A percentile compares a stretch with the other conserved stretches of the same genome.
Evolutionary conservation across 2,329 filamentous ascomycete genomes (phyloP).

Genomic region (Davidsoniella neocaledoniae): DNA sequence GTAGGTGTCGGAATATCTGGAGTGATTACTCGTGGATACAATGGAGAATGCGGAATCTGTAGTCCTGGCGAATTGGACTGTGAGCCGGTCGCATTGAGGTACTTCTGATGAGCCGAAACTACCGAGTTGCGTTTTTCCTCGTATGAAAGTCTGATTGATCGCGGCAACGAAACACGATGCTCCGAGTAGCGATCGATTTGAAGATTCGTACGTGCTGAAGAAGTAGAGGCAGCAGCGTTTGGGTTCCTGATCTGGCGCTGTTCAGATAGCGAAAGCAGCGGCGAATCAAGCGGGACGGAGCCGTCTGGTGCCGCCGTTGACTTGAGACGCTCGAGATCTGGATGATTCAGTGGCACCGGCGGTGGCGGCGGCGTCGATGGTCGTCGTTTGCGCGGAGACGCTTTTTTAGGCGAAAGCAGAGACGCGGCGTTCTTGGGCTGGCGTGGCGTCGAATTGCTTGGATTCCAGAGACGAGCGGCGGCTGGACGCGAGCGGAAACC

Average conservation of each 20-base stretch:
- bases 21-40: not conserved
- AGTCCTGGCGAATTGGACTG: not conserved
- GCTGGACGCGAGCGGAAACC: slow-evolving; percentile 24
- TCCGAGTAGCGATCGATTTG: slow-evolving; percentile 31
- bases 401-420: not conserved
- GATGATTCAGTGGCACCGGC: slow-evolving; percentile 31
- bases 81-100: not conserved
- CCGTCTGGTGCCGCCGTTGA: slow-evolving; percentile 21
- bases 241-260: slow-evolving; percentile 30
- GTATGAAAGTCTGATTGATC: slow-evolving; percentile 35
- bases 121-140: slow-evolving; percentile 25
- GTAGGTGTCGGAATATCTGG: slow-evolving; percentile 15
- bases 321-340: slow-evolving; percentile 23
- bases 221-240: slow-evolving; percentile 14
- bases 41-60: not conserved
- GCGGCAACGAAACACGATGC: slow-evolving; percentile 35
- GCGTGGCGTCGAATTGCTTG: slow-evolving; percentile 41
- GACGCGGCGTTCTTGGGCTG: slow-evolving; percentile 15
- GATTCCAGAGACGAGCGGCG: slow-evolving; percentile 41
- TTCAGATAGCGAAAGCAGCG: slow-evolving; percentile 34
- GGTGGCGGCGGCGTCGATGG: slow-evolving; percentile 38
- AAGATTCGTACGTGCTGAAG: slow-evolving; percentile 25
- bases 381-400: slow-evolving; percentile 24
- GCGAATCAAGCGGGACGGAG: slow-evolving; percentile 29
- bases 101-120: not conserved